These are phyloP conservation scores for Fusarium agapanthi DNA, from an alignment of 2,329 filamentous ascomycete genomes.

Conservation along the genomic window DNA sequence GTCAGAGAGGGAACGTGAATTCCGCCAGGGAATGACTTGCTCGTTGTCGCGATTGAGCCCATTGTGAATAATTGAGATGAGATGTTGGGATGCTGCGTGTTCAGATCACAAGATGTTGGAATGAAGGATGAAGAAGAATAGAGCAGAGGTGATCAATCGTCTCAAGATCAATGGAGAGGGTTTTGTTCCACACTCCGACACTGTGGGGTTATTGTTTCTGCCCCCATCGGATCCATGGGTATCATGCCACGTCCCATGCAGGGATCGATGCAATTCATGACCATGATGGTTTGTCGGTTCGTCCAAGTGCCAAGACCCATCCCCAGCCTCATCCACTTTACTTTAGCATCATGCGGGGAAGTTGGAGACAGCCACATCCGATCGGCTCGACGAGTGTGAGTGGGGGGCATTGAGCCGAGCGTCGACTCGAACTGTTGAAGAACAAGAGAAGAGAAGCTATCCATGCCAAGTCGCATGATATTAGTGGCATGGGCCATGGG, in stretches of 20 bases:
- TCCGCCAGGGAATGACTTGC: constrained; percentile 55
- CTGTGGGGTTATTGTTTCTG: constrained; percentile 14
- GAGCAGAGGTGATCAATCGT: background rate
- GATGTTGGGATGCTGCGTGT: background rate
- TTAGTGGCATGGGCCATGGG: constrained; percentile 1
- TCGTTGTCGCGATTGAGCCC: constrained; percentile 42
- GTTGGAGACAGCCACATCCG: constrained; percentile 39
- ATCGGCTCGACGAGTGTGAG: constrained; percentile 40
- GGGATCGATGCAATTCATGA: background rate
- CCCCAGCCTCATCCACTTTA: constrained; percentile 2
- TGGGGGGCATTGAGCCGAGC: constrained; percentile 42
- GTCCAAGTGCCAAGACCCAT: background rate
- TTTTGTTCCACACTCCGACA: constrained; percentile 8
- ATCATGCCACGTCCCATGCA: constrained; percentile 25
- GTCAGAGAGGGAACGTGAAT: constrained; percentile 67
- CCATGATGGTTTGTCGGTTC: constrained; percentile 5
- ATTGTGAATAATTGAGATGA: constrained; percentile 22
- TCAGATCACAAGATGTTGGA: background rate
- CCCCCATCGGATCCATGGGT: constrained; percentile 21
- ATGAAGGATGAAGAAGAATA: background rate
- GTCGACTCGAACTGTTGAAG: background rate
- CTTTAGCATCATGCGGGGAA: constrained; percentile 38
- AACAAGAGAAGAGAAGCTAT: background rate
- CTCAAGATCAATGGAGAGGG: constrained; percentile 15
- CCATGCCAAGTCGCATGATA: constrained; percentile 11